phyloP scores from a whole-genome alignment of 2,329 filamentous ascomycete species.

The Paraphoma sp. region DNA sequence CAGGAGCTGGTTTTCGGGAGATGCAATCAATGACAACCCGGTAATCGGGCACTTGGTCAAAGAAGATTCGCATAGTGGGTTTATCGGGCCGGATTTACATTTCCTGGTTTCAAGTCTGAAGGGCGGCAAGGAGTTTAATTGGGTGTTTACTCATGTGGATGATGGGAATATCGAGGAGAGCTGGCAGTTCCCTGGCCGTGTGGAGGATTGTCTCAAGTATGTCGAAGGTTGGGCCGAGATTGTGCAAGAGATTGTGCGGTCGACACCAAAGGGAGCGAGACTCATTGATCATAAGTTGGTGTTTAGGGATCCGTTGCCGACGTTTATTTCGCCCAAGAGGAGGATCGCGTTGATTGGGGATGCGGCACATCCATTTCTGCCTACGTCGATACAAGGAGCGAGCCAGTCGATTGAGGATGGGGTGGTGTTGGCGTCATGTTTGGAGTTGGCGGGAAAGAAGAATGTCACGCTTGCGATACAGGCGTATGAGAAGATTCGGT shows the following conservation, averaged over 20 bases:
- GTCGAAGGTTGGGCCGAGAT: conserved; percentile 40
- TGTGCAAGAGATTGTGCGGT: conserved; percentile 39
- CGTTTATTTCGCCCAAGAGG: conserved; percentile 58
- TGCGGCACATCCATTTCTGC: conserved; percentile 61
- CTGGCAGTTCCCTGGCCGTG: conserved; percentile 41
- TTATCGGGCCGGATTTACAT: conserved; percentile 44
- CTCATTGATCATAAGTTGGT: conserved; percentile 63
- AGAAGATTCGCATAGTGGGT: conserved; percentile 42
- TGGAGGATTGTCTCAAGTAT: conserved; percentile 41
- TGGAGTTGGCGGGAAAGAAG: conserved; percentile 33
- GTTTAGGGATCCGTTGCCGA: conserved; percentile 60
- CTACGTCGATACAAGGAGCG: conserved; percentile 61
- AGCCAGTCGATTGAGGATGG: conserved; percentile 62
- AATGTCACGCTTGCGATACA: conserved; percentile 30
- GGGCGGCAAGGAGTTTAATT: conserved; percentile 44
- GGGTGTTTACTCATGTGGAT: conserved; percentile 50
- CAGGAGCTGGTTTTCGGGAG: conserved; percentile 52
- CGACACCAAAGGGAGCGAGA: conserved; percentile 38
- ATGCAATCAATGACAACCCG: conserved; percentile 32
- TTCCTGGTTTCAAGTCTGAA: conserved; percentile 46
- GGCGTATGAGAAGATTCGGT: conserved; percentile 43
- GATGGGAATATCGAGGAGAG: conserved; percentile 42
- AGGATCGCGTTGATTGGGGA: conserved; percentile 60
- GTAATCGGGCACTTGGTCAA: conserved; percentile 41
- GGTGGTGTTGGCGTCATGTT: conserved; percentile 33